A percentile compares a stretch with the other conserved stretches of the same genome.
phyloP scores from a whole-genome alignment of 257 asterid species.

The Petunia secreta region DNA sequence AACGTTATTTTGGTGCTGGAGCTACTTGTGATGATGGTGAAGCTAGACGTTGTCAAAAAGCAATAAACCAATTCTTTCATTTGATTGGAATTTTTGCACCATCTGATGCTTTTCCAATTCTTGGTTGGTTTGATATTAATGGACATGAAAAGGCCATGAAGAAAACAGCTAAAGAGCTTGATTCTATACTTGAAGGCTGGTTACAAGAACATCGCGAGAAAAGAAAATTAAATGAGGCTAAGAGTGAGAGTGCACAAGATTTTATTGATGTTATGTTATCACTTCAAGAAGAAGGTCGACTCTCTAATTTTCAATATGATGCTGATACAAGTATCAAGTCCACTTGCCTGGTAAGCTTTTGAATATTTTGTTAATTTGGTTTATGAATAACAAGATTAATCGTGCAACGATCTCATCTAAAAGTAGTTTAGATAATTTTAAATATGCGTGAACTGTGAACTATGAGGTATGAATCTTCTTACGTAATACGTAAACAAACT shows the following conservation, averaged over 20 bases:
- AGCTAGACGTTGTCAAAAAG: conserved; percentile 24
- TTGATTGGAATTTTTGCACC: conserved; percentile 28
- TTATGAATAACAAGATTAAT: no score
- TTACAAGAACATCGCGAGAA: conserved; percentile 27
- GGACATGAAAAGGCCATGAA: conserved; percentile 36
- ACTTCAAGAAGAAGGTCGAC: background rate
- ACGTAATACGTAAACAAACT: no score
- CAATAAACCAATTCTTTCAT: conserved; percentile 18
- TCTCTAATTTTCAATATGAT: conserved; percentile 25
- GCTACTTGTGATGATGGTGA: background rate
- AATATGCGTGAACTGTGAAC: no score
- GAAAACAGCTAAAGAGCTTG: conserved; percentile 32
- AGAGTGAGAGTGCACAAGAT: background rate
- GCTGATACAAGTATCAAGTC: conserved; percentile 30
- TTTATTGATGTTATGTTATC: conserved; percentile 32
- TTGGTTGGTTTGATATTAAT: conserved; percentile 25
- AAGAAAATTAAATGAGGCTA: background rate
- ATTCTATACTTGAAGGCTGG: conserved; percentile 29
- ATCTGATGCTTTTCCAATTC: conserved; percentile 32
- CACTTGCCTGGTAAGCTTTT: conserved; percentile 22
- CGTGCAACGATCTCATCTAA: background rate
- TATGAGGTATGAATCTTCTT: no score
- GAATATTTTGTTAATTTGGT: background rate
- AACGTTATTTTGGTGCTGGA: conserved; percentile 27
- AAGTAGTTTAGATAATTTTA: no score